phyloP scores from a whole-genome alignment of 768 basidiomycete species.

The Suillus lakei region DNA sequence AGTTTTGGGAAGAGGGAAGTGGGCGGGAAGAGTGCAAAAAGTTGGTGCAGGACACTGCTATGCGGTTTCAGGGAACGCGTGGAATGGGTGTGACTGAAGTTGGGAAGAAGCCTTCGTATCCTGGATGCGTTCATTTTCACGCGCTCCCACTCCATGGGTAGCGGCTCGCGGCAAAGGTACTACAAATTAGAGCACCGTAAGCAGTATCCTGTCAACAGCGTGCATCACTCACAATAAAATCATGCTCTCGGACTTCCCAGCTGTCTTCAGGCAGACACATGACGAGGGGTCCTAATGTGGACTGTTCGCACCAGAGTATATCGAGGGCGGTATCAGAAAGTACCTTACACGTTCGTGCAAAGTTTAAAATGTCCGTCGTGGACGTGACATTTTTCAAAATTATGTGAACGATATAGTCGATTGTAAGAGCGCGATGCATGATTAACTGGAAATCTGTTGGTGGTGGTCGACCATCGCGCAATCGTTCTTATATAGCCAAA shows the following conservation, averaged over 20 bases:
- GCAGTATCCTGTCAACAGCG: background rate
- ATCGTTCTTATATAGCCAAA: background rate
- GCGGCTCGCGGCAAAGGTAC: background rate
- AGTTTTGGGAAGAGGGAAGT: background rate
- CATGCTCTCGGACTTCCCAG: background rate
- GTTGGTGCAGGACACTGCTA: background rate
- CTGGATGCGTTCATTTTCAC: background rate
- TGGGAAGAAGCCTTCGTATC: background rate
- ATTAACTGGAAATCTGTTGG: background rate
- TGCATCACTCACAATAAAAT: background rate
- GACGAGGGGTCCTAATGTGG: background rate
- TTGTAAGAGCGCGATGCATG: background rate
- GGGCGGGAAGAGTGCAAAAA: background rate
- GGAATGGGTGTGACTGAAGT: background rate
- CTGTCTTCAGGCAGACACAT: background rate
- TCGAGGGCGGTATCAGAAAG: background rate
- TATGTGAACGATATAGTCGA: background rate
- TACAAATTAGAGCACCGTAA: background rate
- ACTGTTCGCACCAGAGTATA: background rate
- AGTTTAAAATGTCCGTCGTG: background rate
- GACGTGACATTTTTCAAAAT: background rate
- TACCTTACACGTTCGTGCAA: background rate
- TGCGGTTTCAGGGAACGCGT: background rate
- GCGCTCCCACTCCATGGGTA: background rate
- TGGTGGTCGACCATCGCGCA: background rate